These are phyloP conservation scores for Rugosomyces carneus DNA, from an alignment of 1,284 basidiomycete species.

Conservation along the genomic window DNA sequence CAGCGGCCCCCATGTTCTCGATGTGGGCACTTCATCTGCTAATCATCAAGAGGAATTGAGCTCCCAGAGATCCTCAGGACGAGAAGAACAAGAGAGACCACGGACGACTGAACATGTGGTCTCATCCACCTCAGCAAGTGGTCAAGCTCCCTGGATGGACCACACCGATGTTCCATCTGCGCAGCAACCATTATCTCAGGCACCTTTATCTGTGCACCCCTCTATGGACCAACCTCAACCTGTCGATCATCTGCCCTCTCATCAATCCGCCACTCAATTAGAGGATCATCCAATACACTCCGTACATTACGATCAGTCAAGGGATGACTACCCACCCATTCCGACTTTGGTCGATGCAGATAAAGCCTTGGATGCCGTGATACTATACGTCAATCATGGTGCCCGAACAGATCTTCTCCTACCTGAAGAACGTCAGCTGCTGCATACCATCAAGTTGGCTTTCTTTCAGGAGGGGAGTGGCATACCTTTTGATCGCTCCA, in stretches of 20 bases:
- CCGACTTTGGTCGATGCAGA: slow-evolving; percentile 45
- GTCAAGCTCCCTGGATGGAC: slow-evolving; percentile 17
- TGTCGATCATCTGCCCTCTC: background rate
- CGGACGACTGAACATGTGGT: slow-evolving; percentile 8
- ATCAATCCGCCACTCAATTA: slow-evolving; percentile 7
- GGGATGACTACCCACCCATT: slow-evolving; percentile 20
- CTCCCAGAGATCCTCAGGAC: slow-evolving; percentile 11
- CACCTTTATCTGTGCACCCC: slow-evolving; percentile 9
- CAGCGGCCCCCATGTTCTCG: slow-evolving; percentile 17
- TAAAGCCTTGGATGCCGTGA: slow-evolving; percentile 42
- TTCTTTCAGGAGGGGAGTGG: slow-evolving; percentile 42
- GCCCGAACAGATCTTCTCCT: slow-evolving; percentile 32
- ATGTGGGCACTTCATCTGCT: slow-evolving; percentile 5
- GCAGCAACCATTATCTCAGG: slow-evolving; percentile 22
- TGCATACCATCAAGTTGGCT: slow-evolving; percentile 40
- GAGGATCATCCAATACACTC: slow-evolving; percentile 2
- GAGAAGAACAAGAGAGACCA: slow-evolving; percentile 5
- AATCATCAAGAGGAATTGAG: slow-evolving; percentile 17
- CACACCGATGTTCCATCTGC: slow-evolving; percentile 11
- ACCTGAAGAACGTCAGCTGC: slow-evolving; percentile 33
- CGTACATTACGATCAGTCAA: slow-evolving; percentile 6
- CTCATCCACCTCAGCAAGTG: slow-evolving; percentile 8
- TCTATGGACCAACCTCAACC: background rate
- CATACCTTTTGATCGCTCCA: slow-evolving; percentile 29
- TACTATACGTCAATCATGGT: slow-evolving; percentile 43